Conservation (phyloP, 176 grass and related monocot species). For the Dactylis glomerata region DNA sequence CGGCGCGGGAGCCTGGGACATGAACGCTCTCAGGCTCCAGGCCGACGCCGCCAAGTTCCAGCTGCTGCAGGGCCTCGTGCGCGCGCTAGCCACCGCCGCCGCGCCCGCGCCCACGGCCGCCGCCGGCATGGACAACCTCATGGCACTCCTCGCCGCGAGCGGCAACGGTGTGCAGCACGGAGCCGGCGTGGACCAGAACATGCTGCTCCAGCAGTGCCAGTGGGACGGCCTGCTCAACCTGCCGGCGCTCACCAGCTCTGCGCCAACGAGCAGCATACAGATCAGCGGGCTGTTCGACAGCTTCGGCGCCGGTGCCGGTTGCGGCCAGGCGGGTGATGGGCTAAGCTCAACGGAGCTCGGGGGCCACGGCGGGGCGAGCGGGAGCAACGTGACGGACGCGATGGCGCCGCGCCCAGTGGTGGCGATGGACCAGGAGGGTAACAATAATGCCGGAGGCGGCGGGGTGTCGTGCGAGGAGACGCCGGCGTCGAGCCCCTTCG, state of each 20-base stretch:
- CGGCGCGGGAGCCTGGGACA: constrained; percentile 15
- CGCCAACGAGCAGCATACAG: constrained; percentile 9
- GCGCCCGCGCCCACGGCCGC: not conserved
- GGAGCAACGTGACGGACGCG: constrained; percentile 31
- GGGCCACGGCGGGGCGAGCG: constrained; percentile 10
- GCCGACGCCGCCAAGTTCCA: constrained; percentile 78
- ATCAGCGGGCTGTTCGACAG: constrained; percentile 3
- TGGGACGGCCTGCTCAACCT: constrained; percentile 50
- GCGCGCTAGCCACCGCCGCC: constrained; percentile 37
- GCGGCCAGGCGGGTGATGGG: not conserved
- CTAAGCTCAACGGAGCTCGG: constrained; percentile 40
- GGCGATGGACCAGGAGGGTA: constrained; percentile 17
- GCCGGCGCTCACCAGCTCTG: constrained; percentile 21
- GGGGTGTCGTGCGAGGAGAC: constrained; percentile 19
- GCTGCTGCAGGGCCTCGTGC: constrained; percentile 61
- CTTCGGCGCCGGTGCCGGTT: not conserved
- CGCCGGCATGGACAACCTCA: constrained; percentile 37
- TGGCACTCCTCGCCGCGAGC: constrained; percentile 45
- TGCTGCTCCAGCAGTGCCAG: constrained; percentile 35
- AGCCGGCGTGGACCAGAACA: not conserved
- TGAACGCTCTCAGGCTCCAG: constrained; percentile 62
- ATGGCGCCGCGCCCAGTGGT: constrained; percentile 30
- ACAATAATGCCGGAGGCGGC: not conserved
- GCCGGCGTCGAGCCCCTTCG: constrained; percentile 55
- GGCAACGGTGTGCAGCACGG: not conserved